These are phyloP conservation scores for Halenospora varia DNA, from an alignment of 495 filamentous ascomycete species.

Conservation along the genomic window DNA sequence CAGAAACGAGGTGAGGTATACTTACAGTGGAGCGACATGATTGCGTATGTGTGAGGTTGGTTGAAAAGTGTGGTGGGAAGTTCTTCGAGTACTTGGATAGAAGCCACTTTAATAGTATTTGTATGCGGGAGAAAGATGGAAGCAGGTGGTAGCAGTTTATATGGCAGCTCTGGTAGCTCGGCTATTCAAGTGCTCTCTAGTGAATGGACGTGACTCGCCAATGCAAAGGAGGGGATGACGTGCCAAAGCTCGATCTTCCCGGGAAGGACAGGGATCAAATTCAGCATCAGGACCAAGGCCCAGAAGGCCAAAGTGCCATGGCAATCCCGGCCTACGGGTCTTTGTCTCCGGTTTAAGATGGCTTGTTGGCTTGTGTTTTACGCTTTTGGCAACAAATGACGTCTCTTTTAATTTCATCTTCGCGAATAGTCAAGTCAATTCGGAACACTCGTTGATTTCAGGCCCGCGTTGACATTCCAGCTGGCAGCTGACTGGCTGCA, in stretches of 20 bases:
- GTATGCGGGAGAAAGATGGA: conserved; percentile 3
- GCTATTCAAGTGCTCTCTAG: too few relatives aligned
- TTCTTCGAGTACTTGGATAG: conserved; percentile 21
- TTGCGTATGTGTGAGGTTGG: conserved; percentile 26
- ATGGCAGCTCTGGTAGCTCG: conserved; percentile 3
- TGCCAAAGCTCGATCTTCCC: background rate
- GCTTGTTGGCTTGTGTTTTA: background rate
- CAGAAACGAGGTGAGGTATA: conserved; percentile 7
- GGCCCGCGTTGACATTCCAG: background rate
- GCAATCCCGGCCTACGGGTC: background rate
- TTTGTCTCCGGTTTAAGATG: background rate
- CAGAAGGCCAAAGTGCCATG: background rate
- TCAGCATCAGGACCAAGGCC: background rate
- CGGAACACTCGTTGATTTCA: background rate
- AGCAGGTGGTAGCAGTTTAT: background rate
- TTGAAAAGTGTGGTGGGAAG: conserved; percentile 18
- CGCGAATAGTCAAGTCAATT: background rate
- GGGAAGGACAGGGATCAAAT: background rate
- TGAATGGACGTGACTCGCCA: background rate
- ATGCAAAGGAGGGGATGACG: background rate
- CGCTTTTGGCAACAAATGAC: too few relatives aligned
- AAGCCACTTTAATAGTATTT: conserved; percentile 16
- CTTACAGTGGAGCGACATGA: conserved; percentile 58
- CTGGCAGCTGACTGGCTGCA: background rate
- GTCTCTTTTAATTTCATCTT: background rate